Evolutionary conservation across 1,284 basidiomycete species (phyloP), one percentile per base, ranked within the genome.

Genomic region (Leccinum solheimii): DNA sequence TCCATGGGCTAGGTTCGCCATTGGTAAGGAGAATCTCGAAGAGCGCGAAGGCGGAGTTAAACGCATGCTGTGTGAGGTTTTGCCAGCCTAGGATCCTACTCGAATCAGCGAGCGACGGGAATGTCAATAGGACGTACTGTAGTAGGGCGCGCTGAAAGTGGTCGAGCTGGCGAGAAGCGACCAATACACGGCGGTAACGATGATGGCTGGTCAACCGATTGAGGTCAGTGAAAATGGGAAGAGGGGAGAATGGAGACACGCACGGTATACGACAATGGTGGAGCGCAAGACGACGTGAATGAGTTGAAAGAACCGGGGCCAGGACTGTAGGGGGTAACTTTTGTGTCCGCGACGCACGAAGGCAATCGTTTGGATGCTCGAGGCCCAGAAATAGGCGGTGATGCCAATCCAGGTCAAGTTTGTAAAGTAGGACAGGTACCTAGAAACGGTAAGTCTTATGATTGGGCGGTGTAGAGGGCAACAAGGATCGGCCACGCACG

Each of bases 181-280:
- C 90, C 90, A 92, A 69, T 78, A 92, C 0, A 90, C 85, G 36
- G 81, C 75, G 0, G 87, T 88, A 1, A 90, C 87, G 23, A 92
- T 69, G 59, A 92, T 75, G 4, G 90, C 89, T 63, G 55, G 57
- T 34, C 32, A 7, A 26, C 50, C 45, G 5, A 38, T 14, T 21
- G 5, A 8, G 10, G 45, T 53, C 5, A 55, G 55, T 30, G 21
- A 4, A 40, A 10, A 19, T 5, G 0, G 3, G 3, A 13, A 16
- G 1, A 45, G 53, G 53, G 30, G 54, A 36, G 9, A 49, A 54
- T 27, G 8, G 10, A 2, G 10, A 10, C 27, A 81, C 87, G 69
- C 68, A 89, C 87, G 87, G 66, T 81, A 86, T 9, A 84, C 83
- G n/a, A 76, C 71, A 51, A 87, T 74, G 1, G 85, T 86, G 4